Evolutionary conservation across 2,329 filamentous ascomycete genomes (phyloP).

Genomic region (Fusarium sp.): DNA sequence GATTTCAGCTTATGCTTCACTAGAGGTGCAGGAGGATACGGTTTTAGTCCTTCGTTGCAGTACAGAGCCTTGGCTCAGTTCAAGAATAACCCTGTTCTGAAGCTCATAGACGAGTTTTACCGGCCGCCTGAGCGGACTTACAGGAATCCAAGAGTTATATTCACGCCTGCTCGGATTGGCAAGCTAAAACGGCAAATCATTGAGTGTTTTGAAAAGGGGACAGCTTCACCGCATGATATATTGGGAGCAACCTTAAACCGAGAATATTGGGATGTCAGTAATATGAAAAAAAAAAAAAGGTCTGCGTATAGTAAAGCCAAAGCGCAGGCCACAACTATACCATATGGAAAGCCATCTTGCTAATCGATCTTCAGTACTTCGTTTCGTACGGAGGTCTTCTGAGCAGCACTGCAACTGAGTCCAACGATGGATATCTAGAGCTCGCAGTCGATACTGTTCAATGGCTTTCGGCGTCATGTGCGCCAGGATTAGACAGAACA

Average conservation of each 20-base stretch:
- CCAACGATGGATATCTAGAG: too few species aligned
- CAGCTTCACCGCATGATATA: conserved; percentile 1
- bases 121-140: too few species aligned
- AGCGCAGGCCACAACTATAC: not conserved
- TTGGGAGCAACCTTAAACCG: fast-evolving
- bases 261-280: not conserved
- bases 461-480: too few species aligned
- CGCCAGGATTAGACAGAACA: too few species aligned
- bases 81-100: not conserved
- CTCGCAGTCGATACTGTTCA: too few species aligned
- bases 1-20: not conserved
- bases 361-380: not conserved
- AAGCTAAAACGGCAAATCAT: not conserved
- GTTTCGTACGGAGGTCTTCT: not conserved
- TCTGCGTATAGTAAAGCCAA: not conserved
- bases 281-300: not conserved
- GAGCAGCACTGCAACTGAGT: too few species aligned
- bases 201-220: not conserved
- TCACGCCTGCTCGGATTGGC: not conserved
- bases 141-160: not conserved
- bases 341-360: not conserved
- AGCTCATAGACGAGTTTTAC: not conserved
- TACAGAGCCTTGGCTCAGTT: not conserved
- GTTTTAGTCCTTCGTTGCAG: not conserved
- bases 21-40: not conserved